A percentile compares a stretch with the other conserved stretches of the same genome.
Conservation (phyloP, 2,329 filamentous ascomycete species). For the Fusarium sp. region DNA sequence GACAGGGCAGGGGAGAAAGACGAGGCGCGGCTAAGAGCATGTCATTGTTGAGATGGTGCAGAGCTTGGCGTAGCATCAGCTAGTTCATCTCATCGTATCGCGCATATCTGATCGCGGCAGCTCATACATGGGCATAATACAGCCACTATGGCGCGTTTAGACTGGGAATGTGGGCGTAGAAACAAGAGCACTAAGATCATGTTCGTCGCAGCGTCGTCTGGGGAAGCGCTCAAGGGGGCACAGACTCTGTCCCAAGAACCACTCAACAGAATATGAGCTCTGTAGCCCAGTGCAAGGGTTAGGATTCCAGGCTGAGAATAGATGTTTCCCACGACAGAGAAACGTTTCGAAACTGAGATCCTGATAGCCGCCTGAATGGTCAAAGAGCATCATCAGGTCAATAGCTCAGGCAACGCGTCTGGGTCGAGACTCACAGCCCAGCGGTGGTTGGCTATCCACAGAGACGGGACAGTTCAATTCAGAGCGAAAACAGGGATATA, state of each 20-base stretch:
- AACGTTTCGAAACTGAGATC: constrained; percentile 32
- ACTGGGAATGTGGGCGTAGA: not conserved
- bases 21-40: constrained; percentile 35
- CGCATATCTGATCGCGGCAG: constrained; percentile 27
- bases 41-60: constrained; percentile 7
- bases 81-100: constrained; percentile 33
- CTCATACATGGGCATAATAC: constrained; percentile 4
- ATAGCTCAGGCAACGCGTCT: constrained; percentile 4
- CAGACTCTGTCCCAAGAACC: constrained; percentile 1
- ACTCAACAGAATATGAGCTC: constrained; percentile 8
- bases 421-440: constrained; percentile 18
- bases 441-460: constrained; percentile 21
- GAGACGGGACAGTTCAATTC: not conserved
- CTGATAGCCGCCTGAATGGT: constrained; percentile 40
- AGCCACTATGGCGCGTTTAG: constrained; percentile 20
- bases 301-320: constrained; percentile 5
- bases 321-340: constrained; percentile 5
- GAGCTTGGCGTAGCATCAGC: constrained; percentile 21
- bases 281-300: not conserved
- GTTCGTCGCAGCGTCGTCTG: constrained; percentile 26
- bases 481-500: constrained; percentile 7
- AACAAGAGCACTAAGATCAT: not conserved
- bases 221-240: constrained; percentile 32
- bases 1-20: not conserved
- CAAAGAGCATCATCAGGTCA: constrained; percentile 3